A percentile compares a stretch with the other conserved stretches of the same genome.
These are phyloP conservation scores for Ulota crispa DNA, from an alignment of 225 moss, liverwort and hornwort genomes.

Conservation along the genomic window DNA sequence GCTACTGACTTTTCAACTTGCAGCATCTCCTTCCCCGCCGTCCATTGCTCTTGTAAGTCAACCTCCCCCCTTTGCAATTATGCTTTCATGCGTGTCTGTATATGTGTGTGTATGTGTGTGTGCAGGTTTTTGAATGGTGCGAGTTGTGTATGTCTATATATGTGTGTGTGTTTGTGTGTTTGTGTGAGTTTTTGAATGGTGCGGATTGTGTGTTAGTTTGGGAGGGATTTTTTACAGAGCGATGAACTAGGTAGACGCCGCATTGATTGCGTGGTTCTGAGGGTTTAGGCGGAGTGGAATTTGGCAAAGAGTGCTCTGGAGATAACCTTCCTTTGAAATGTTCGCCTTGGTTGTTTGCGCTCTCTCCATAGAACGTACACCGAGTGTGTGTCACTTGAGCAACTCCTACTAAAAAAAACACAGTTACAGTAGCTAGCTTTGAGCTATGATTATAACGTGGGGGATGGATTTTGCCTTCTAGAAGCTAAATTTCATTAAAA, in stretches of 20 bases:
- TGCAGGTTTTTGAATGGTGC: too few species aligned
- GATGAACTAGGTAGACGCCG: not conserved
- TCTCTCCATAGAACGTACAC: too few species aligned
- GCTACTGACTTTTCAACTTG: slow-evolving; percentile 2
- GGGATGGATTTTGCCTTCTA: too few species aligned
- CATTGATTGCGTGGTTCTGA: not conserved
- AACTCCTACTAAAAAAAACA: too few species aligned
- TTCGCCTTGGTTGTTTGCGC: not conserved
- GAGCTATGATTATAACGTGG: too few species aligned
- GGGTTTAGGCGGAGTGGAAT: not conserved
- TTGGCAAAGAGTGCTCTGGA: not conserved
- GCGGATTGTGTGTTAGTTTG: not conserved
- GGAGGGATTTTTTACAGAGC: not conserved
- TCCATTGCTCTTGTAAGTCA: slow-evolving; percentile 49
- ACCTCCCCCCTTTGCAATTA: not conserved
- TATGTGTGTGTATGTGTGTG: too few species aligned
- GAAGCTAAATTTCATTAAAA: too few species aligned
- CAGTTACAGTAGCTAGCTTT: too few species aligned
- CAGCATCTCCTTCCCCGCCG: slow-evolving; percentile 32
- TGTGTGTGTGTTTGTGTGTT: too few species aligned
- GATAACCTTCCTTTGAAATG: not conserved
- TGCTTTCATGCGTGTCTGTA: too few species aligned
- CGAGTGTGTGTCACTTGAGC: too few species aligned
- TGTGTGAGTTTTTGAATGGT: not conserved
- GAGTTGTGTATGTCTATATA: too few species aligned